Base-by-base conservation (phyloP, 73 alveolate species). In the Paramecium sonneborni region DNA sequence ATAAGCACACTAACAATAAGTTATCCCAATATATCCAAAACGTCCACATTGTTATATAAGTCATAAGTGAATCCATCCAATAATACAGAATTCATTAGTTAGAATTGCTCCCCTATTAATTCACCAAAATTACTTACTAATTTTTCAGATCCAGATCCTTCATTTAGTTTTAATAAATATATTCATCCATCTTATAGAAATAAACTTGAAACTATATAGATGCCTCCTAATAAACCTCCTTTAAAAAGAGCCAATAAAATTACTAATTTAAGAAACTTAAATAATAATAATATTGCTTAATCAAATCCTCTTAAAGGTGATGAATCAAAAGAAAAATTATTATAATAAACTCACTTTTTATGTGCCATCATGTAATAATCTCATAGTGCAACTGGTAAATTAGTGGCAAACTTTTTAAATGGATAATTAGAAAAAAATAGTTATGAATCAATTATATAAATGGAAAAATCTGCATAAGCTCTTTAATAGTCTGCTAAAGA, bases 351-450 rank as follows among this genome's bases (percentile, higher is more conserved):
- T 10, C 89, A 76, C 41, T 76, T 76, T 76, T 41, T 76, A 35
- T 76, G 89, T 76, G 68, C 89, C 11, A 76, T 76, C 20, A 76
- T 76, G 89, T 41, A 76, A 23, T 30, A 76, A 32, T 76, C 89
- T 14, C 39, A 38, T 21, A 76, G 44, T 41, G 89, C 43, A 0
- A 41, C 43, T 1, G 74, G 89, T 10, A 38, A 44, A 32, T 39
- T 24, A 7, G 89, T 76, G 10, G 68, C 41, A 6, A 76, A 24
- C 30, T 76, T 76, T 32, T 20, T 76, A 24, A 76, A 76, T 41
- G 89, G 89, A 20, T 38, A 76, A 20, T 41, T 41, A 41, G 89
- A 44, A 41, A 76, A 76, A 32, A 76, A 76, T 44, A 41, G 89
- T 76, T 76, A 76, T 41, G 89, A 76, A 76, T 76, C 89, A 15